Conservation (phyloP, 2,329 filamentous ascomycete genomes). For the Fusarium dlaminii region DNA sequence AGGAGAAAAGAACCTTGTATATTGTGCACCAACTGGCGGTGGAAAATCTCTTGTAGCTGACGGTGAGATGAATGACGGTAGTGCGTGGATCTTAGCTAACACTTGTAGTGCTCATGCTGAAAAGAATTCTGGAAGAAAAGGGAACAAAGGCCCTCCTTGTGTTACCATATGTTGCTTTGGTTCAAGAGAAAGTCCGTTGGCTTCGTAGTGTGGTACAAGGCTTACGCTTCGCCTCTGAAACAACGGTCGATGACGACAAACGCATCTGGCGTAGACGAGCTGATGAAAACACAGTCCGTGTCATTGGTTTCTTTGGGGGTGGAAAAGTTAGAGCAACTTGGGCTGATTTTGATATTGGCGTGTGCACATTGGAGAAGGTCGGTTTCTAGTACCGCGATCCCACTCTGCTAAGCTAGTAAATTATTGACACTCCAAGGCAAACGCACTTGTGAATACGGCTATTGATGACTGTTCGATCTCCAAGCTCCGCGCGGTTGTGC, state of each 20-base stretch:
- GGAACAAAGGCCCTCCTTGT: slow-evolving; percentile 76
- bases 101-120: slow-evolving; percentile 72
- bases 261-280: slow-evolving; percentile 64
- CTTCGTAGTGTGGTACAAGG: slow-evolving; percentile 72
- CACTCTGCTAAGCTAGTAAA: not conserved
- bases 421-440: slow-evolving; percentile 62
- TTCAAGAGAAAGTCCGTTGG: slow-evolving; percentile 83
- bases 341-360: slow-evolving; percentile 79
- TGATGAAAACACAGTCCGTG: slow-evolving; percentile 67
- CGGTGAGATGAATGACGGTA: slow-evolving; percentile 45
- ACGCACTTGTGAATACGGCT: slow-evolving; percentile 76
- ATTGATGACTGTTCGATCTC: slow-evolving; percentile 75
- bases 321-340: slow-evolving; percentile 73
- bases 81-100: slow-evolving; percentile 19
- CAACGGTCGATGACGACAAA: slow-evolving; percentile 47
- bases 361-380: slow-evolving; percentile 82
- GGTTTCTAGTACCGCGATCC: not conserved
- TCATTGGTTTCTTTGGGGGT: slow-evolving; percentile 80
- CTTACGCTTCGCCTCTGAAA: slow-evolving; percentile 55
- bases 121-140: slow-evolving; percentile 70
- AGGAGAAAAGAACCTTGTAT: slow-evolving; percentile 77
- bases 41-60: slow-evolving; percentile 81
- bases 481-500: slow-evolving; percentile 72
- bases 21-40: slow-evolving; percentile 80
- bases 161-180: slow-evolving; percentile 80